Base-by-base conservation (phyloP, 2,329 filamentous ascomycete species). In the Coniosporium tulheliwenetii region DNA sequence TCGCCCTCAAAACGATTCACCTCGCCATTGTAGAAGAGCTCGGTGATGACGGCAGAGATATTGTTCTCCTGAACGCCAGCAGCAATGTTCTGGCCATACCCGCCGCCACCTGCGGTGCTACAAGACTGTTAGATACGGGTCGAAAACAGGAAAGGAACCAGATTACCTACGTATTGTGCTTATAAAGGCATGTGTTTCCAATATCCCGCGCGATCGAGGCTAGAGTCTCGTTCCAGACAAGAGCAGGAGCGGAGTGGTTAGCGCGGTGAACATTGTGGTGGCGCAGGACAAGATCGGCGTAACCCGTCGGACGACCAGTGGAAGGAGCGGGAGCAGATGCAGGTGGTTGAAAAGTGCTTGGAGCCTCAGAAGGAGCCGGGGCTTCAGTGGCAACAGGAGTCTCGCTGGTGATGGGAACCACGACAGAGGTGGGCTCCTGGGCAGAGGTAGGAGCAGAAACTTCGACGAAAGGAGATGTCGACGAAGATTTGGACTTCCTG, bases 41-140 rank as follows among this genome's bases (percentile, higher is more conserved):
- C 73, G 53, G 78, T 84, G 56, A 89, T 78, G 49, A 81, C 77
- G 47, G 72, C 67, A 41, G 76, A 74, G 46, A 84, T 68, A 37
- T 77, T 71, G 44, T 59, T 62, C 13, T 64, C 57, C 2, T 61
- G 54, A 44, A 74, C 69, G 48, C 79, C 69, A 45, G 79, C 78
- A 54, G 84, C 89, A 43, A 96, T 79, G 72, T 96, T 98, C 67
- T 98, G 91, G 47, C 91, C 91, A 55, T 91, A 93, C 36, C 71
- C 69, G 41, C 75, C 76, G 39, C 65, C 69, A n/a, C n/a, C n/a
- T n/a, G n/a, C n/a, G n/a, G n/a, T n/a, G n/a, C n/a, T n/a, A n/a
- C n/a, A n/a, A n/a, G n/a, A n/a, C n/a, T n/a, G n/a, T n/a, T n/a
- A n/a, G n/a, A n/a, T n/a, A n/a, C n/a, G n/a, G n/a, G n/a, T n/a